These are phyloP conservation scores for Helicocarpus griseus DNA, from an alignment of 2,329 filamentous ascomycete species.

Conservation along the genomic window DNA sequence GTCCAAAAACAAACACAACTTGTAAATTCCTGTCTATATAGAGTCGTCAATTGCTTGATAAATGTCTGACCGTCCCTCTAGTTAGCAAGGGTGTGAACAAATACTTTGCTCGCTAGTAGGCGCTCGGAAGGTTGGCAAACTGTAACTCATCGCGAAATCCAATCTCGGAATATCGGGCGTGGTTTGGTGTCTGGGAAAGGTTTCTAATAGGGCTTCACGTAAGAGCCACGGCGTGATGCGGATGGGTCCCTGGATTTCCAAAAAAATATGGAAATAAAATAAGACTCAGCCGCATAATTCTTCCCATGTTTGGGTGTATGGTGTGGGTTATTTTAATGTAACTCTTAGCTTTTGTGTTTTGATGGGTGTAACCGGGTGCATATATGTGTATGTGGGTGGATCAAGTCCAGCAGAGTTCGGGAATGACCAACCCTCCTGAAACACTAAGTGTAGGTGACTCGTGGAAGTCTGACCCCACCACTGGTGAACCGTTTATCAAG, in stretches of 20 bases:
- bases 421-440: conserved; percentile 24
- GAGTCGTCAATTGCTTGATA: too few relatives aligned
- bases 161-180: not conserved
- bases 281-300: conserved; percentile 8
- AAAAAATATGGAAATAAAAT: conserved; percentile 3
- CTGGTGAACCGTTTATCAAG: conserved; percentile 21
- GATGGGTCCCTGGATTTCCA: conserved; percentile 7
- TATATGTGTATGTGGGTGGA: not conserved
- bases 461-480: conserved; percentile 21
- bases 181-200: not conserved
- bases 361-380: not conserved
- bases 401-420: conserved; percentile 30
- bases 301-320: not conserved
- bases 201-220: conserved; percentile 1
- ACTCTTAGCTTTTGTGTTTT: not conserved
- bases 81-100: too few relatives aligned
- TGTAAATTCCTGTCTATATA: not conserved
- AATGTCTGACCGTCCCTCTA: too few relatives aligned
- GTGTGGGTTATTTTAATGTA: not conserved
- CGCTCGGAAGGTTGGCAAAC: too few relatives aligned
- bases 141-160: not conserved
- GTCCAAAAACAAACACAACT: not conserved
- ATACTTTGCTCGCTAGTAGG: too few relatives aligned
- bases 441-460: conserved; percentile 23
- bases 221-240: conserved; percentile 3